phyloP scores from a whole-genome alignment of 2,329 filamentous ascomycete species.

The Helminthosporium solani region DNA sequence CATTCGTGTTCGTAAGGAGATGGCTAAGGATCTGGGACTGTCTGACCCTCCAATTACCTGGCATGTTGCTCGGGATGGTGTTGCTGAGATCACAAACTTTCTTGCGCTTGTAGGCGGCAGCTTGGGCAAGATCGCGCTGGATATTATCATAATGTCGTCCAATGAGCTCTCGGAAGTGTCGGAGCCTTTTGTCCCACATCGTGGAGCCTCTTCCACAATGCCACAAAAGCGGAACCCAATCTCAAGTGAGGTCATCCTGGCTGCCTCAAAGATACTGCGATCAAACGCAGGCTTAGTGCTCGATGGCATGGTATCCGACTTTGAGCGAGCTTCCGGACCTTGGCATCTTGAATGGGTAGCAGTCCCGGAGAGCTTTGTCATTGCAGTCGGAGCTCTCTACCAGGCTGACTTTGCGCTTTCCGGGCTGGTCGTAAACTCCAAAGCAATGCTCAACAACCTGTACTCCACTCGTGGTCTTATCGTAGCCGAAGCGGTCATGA shows the following conservation, averaged over 20 bases:
- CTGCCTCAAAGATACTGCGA: slow-evolving; percentile 55
- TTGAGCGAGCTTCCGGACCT: slow-evolving; percentile 58
- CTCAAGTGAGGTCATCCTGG: slow-evolving; percentile 58
- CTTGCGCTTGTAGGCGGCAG: slow-evolving; percentile 56
- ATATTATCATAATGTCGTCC: slow-evolving; percentile 59
- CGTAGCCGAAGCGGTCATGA: slow-evolving; percentile 62
- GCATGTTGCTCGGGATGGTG: slow-evolving; percentile 57
- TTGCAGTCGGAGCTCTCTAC: slow-evolving; percentile 54
- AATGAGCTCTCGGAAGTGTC: slow-evolving; percentile 58
- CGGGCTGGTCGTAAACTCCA: slow-evolving; percentile 53
- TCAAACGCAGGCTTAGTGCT: slow-evolving; percentile 55
- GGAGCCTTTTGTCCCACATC: slow-evolving; percentile 49
- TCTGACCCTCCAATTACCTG: slow-evolving; percentile 56
- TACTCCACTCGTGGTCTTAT: slow-evolving; percentile 55
- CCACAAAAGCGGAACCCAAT: slow-evolving; percentile 58
- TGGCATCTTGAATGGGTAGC: slow-evolving; percentile 63
- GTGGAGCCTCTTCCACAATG: slow-evolving; percentile 39
- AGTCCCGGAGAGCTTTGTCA: slow-evolving; percentile 56
- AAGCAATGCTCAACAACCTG: slow-evolving; percentile 54
- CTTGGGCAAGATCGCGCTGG: slow-evolving; percentile 57
- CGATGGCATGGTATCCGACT: slow-evolving; percentile 59
- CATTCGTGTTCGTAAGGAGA: slow-evolving; percentile 50
- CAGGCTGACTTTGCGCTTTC: slow-evolving; percentile 57
- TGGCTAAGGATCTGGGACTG: slow-evolving; percentile 53
- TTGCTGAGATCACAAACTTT: slow-evolving; percentile 57